Percentiles rank a stretch among this genome's conserved stretches.
phyloP scores from a whole-genome alignment of 495 filamentous ascomycete genomes.

The Neurospora sp. region DNA sequence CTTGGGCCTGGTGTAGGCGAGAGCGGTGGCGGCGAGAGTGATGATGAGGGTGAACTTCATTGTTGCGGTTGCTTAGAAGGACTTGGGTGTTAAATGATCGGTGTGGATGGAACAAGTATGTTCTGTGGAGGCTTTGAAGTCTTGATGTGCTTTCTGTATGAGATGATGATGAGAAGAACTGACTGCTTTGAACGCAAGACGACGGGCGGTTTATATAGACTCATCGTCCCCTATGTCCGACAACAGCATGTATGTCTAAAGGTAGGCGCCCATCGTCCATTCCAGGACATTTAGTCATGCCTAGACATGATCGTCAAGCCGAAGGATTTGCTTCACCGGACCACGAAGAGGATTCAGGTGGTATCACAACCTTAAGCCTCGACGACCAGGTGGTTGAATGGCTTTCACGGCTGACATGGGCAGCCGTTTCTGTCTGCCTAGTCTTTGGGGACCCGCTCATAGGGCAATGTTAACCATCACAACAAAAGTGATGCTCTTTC shows the following conservation, averaged over 20 bases:
- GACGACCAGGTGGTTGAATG: neutral
- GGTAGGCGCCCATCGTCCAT: neutral
- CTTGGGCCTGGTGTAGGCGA: neutral
- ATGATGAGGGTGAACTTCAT: neutral
- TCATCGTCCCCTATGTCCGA: neutral
- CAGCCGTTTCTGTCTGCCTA: neutral
- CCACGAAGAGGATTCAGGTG: neutral
- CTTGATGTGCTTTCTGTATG: neutral
- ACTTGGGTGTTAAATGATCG: too few species aligned
- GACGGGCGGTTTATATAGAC: neutral
- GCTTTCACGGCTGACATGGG: neutral
- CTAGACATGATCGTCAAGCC: neutral
- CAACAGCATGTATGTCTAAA: neutral
- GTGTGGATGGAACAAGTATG: too few species aligned
- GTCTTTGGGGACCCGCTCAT: neutral
- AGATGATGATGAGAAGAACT: neutral
- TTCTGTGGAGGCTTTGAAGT: too few species aligned
- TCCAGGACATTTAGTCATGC: neutral
- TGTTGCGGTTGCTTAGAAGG: neutral
- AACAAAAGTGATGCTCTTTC: neutral
- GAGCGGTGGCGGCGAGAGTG: neutral
- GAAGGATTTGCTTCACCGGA: neutral
- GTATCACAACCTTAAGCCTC: neutral
- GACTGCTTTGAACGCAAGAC: neutral
- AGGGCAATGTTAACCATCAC: neutral